These are phyloP conservation scores for Thelonectria olida DNA, from an alignment of 2,329 filamentous ascomycete species.

Conservation along the genomic window DNA sequence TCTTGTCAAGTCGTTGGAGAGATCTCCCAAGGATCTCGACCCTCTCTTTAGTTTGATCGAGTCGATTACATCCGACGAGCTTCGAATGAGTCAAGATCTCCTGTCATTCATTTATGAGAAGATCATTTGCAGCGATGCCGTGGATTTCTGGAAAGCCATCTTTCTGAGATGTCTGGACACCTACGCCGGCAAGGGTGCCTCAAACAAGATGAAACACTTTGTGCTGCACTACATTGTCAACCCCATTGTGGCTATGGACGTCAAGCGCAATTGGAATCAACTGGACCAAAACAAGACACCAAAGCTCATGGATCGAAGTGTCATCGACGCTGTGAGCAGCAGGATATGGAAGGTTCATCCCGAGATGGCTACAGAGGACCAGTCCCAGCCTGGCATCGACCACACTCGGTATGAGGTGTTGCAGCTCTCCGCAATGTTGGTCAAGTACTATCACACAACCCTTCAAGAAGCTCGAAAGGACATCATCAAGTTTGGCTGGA, in stretches of 20 bases:
- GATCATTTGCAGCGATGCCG: slow-evolving; percentile 84
- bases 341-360: slow-evolving; percentile 94
- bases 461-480: slow-evolving; percentile 95
- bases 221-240: slow-evolving; percentile 92
- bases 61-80: slow-evolving; percentile 81
- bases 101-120: slow-evolving; percentile 85
- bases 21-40: slow-evolving; percentile 80
- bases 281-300: slow-evolving; percentile 65
- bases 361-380: slow-evolving; percentile 83
- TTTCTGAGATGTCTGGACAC: slow-evolving; percentile 88
- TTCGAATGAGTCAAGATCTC: slow-evolving; percentile 79
- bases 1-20: slow-evolving; percentile 80
- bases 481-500: slow-evolving; percentile 99
- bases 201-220: slow-evolving; percentile 93
- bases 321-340: slow-evolving; percentile 90
- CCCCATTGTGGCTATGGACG: slow-evolving; percentile 95
- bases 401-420: slow-evolving; percentile 96
- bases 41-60: slow-evolving; percentile 87
- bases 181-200: slow-evolving; percentile 80
- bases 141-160: slow-evolving; percentile 85
- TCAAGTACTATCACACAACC: slow-evolving; percentile 92
- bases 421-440: slow-evolving; percentile 91
- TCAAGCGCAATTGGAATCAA: slow-evolving; percentile 81
- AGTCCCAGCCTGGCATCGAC: slow-evolving; percentile 85
- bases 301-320: slow-evolving; percentile 82